A percentile compares a stretch with the other conserved stretches of the same genome.
These are phyloP conservation scores for Lactarius vividus DNA, from an alignment of 768 basidiomycete genomes.

Conservation along the genomic window DNA sequence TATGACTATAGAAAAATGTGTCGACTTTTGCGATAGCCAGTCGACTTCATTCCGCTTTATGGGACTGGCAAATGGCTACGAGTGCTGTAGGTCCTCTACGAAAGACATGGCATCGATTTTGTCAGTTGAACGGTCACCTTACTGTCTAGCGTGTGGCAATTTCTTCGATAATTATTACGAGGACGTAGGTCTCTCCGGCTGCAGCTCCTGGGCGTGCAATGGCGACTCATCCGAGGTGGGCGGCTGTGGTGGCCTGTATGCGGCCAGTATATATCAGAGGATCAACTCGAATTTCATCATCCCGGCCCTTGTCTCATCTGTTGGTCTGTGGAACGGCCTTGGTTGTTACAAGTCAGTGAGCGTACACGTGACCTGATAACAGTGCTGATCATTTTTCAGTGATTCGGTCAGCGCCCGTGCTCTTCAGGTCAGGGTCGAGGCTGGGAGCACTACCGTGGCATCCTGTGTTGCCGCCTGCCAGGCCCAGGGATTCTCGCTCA, in stretches of 20 bases:
- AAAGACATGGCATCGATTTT: neutral
- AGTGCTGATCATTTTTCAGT: conserved; percentile 25
- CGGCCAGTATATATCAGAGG: conserved; percentile 56
- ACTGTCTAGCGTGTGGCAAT: conserved; percentile 3
- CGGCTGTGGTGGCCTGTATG: conserved; percentile 43
- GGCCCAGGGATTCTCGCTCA: conserved; percentile 61
- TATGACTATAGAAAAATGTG: conserved; percentile 59
- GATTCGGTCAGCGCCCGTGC: conserved; percentile 37
- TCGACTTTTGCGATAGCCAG: conserved; percentile 42
- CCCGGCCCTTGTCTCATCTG: conserved; percentile 49
- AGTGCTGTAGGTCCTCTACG: conserved; percentile 48
- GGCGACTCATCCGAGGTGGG: conserved; percentile 57
- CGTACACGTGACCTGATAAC: neutral
- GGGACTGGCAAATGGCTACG: conserved; percentile 60
- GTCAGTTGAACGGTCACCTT: neutral
- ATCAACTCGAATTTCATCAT: conserved; percentile 43
- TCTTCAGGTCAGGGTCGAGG: conserved; percentile 33
- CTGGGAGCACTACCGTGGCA: conserved; percentile 57
- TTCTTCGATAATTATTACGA: conserved; percentile 45
- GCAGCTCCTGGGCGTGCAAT: conserved; percentile 52
- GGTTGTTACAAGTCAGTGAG: conserved; percentile 64
- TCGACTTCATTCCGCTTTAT: conserved; percentile 51
- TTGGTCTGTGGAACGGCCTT: conserved; percentile 63
- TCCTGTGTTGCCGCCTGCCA: conserved; percentile 66
- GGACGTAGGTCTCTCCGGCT: conserved; percentile 44